phyloP scores from a whole-genome alignment of 1,284 basidiomycete genomes.

The Ustilago vetiveriae region DNA sequence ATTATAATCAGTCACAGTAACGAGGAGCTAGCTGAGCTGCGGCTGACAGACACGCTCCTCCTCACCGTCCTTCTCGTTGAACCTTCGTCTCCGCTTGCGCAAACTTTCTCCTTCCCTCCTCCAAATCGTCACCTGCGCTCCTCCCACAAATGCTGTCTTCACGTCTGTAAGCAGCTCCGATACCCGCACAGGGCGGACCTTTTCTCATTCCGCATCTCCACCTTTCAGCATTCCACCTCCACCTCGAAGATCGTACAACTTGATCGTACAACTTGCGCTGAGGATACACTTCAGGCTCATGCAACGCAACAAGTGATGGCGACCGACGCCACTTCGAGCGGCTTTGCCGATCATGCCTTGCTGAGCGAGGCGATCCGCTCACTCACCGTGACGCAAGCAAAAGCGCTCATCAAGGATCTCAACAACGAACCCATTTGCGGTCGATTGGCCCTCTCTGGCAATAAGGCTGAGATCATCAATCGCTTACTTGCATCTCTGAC shows the following conservation, averaged over 20 bases:
- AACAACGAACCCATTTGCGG: conserved; percentile 47
- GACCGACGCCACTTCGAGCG: conserved; percentile 18
- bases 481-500: conserved; percentile 35
- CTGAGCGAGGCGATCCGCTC: conserved; percentile 32
- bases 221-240: conserved; percentile 12
- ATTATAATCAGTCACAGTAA: too few relatives aligned
- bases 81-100: conserved; percentile 5
- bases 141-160: too few relatives aligned
- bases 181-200: conserved; percentile 3
- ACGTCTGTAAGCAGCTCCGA: conserved; percentile 1
- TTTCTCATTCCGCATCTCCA: neutral
- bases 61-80: conserved; percentile 2
- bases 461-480: conserved; percentile 52
- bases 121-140: too few relatives aligned
- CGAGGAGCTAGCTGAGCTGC: neutral
- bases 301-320: conserved; percentile 25
- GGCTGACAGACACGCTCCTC: neutral
- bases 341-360: conserved; percentile 39
- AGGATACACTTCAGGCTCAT: conserved; percentile 3
- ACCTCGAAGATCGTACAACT: conserved; percentile 2
- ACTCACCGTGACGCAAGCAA: conserved; percentile 53
- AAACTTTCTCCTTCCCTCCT: neutral
- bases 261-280: neutral
- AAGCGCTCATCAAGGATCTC: conserved; percentile 54
- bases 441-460: conserved; percentile 46